Evolutionary conservation across 345 rosid species (phyloP).

Genomic region (Citrus hindsii): DNA sequence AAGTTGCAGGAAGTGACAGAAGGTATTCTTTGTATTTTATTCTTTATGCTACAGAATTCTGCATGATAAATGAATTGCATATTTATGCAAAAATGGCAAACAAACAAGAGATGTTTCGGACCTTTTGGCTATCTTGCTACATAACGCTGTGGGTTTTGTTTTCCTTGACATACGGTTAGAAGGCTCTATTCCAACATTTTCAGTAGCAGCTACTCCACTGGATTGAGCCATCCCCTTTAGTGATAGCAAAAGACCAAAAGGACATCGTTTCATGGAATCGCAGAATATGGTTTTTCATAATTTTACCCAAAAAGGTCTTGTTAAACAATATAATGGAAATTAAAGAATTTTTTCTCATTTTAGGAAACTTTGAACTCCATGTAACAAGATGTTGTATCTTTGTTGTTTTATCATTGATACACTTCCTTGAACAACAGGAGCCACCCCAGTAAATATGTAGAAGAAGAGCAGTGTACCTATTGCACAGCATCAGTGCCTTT

Average conservation of each 20-base stretch:
- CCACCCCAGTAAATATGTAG: conserved; percentile 12
- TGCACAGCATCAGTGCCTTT: conserved; percentile 65
- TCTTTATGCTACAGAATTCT: background rate
- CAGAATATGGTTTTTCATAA: background rate
- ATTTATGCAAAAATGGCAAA: background rate
- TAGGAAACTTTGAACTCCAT: background rate
- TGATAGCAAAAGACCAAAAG: background rate
- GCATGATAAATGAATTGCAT: background rate
- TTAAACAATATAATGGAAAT: background rate
- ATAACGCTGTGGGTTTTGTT: background rate
- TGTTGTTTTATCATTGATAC: background rate
- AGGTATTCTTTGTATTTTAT: conserved; percentile 30
- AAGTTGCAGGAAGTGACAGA: conserved; percentile 32
- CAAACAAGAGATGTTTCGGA: background rate
- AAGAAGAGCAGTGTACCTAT: conserved; percentile 66
- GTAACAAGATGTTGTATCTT: background rate
- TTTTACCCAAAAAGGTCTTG: background rate
- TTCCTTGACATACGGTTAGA: background rate
- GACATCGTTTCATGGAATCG: background rate
- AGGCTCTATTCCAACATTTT: background rate
- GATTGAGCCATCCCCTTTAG: background rate
- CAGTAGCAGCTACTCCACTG: background rate
- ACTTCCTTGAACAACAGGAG: conserved; percentile 27
- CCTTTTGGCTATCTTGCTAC: background rate
- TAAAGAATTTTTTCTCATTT: background rate